Base-by-base conservation (phyloP, 768 basidiomycete genomes). In the Russula sp. region DNA sequence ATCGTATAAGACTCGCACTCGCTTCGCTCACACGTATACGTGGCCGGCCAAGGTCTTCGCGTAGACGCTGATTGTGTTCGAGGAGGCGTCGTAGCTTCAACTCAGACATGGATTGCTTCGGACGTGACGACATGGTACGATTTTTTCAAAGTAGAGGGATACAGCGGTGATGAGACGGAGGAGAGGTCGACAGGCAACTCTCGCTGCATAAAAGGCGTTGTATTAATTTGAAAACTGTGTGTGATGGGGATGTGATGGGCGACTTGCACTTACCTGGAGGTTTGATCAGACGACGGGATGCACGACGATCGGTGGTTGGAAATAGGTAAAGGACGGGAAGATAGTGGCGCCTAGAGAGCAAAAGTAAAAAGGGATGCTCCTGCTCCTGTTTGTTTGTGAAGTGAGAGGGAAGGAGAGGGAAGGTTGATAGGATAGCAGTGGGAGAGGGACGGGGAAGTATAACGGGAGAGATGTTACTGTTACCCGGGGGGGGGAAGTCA, bases 21-120 rank as follows among this genome's bases (percentile, higher is more conserved):
- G 89, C 89, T 71, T 91, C 89, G 70, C 86, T 87, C 40, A 90
- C 84, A 50, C 83, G 79, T 66, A 88, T 81, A 63, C 89, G 76
- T 13, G 88, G 88, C 61, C 89, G 76, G 16, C 83, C 82, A 40
- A 91, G 76, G 70, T 91, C 89, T 70, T 91, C 89, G 64, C 82
- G 76, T 57, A 91, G 74, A 27, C 89, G 77, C 66, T 83, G 80
- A 70, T 90, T 91, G 72, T 91, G 89, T 72, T 91, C 89, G 39
- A 83, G 77, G 59, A 91, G 76, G 61, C 89, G 79, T n/a, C 89
- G 80, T 61, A 89, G 84, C 78, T 88, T 89, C 74, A 91, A 80
- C 77, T 91, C 89, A 53, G 86, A 85, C 86, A 88, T 88, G 68
- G 86, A 85, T 71, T 86, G 85, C 82, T 71, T 86, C 80, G 68